phyloP scores from a whole-genome alignment of 805 yeast genomes.

The Wickerhamiella sergipiensis region DNA sequence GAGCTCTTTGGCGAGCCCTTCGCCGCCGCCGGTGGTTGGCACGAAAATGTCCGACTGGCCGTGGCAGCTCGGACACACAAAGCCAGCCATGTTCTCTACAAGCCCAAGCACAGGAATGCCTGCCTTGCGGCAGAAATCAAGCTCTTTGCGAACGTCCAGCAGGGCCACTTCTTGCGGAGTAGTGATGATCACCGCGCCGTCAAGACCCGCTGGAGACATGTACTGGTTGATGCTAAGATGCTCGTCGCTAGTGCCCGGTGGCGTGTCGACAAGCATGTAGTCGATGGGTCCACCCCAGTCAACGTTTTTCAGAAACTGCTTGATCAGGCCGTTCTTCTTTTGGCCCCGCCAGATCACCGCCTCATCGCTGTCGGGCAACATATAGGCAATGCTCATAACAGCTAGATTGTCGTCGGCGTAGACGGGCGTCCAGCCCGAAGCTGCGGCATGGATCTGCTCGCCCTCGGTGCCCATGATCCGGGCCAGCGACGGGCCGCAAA shows the following conservation, averaged over 20 bases:
- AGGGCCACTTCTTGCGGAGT: conserved; percentile 97
- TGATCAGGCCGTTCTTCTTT: conserved; percentile 86
- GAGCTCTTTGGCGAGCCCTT: conserved; percentile 65
- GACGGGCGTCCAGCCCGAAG: conserved; percentile 92
- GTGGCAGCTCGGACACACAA: conserved; percentile 89
- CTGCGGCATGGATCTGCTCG: conserved; percentile 77
- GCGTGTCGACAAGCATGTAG: conserved; percentile 85
- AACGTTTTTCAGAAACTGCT: conserved; percentile 86
- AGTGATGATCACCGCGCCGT: conserved; percentile 89
- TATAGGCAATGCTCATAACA: conserved; percentile 86
- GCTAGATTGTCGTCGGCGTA: conserved; percentile 92
- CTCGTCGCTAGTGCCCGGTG: conserved; percentile 98
- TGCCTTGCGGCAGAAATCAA: conserved; percentile 88
- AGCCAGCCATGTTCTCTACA: conserved; percentile 97
- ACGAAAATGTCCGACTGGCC: conserved; percentile 82
- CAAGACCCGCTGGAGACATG: conserved; percentile 79
- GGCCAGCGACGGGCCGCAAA: conserved; percentile 96
- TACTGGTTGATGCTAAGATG: conserved; percentile 82
- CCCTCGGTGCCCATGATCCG: conserved; percentile 85
- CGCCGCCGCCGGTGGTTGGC: conserved; percentile 96
- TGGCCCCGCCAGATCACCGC: conserved; percentile 97
- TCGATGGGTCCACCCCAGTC: conserved; percentile 73
- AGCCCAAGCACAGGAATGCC: conserved; percentile 73
- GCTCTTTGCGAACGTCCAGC: conserved; percentile 88
- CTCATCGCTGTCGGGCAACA: conserved; percentile 85